Base-by-base conservation (phyloP, 441 rosid genomes). In the Adansonia grandidieri region DNA sequence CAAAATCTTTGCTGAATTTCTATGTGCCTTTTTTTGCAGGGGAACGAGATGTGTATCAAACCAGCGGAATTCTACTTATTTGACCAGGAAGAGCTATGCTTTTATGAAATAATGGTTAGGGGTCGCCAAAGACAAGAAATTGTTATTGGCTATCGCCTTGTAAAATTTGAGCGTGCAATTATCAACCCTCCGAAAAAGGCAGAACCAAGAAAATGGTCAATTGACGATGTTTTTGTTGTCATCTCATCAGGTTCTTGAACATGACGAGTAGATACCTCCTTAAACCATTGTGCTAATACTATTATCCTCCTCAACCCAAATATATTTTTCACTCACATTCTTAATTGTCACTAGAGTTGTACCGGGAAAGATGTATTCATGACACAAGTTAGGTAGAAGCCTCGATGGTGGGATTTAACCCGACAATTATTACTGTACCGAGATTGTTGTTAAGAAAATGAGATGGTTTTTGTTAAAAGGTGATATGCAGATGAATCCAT, bases 31-130 rank as follows among this genome's bases (percentile, higher is more conserved):
- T 32, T 62, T 64, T 40, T 78, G 69, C 89, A 93, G 97, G 97
- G 95, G 47, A 95, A 91, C 22, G 95, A 91, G 74, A 88, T 93
- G 92, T 89, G 93, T 74, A 93, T 91, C 77, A 93, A 91, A 85
- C 92, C 98, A 4, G 98, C 98, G 75, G 92, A 95, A 64, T 93
- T 93, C 85, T 91, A 91, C 80, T 78, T 91, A 78, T 91, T 84
- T 66, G 98, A 93, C 76, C 94, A 92, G 85, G 98, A 93, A 86
- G 92, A 93, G 87, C 80, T 90, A 71, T 86, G 91, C 58, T 93
- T 95, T 76, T 88, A 85, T 32, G 94, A 89, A 47, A 90, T 93
- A 82, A 87, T 93, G 93, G 74, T 81, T 14, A 90, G 96, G 78
- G 98, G 93, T 61, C 92, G 92, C 73, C 93, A 90, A 82, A 84